Base-by-base conservation (phyloP, 2,329 filamentous ascomycete species). In the Neocucurbitaria cava region DNA sequence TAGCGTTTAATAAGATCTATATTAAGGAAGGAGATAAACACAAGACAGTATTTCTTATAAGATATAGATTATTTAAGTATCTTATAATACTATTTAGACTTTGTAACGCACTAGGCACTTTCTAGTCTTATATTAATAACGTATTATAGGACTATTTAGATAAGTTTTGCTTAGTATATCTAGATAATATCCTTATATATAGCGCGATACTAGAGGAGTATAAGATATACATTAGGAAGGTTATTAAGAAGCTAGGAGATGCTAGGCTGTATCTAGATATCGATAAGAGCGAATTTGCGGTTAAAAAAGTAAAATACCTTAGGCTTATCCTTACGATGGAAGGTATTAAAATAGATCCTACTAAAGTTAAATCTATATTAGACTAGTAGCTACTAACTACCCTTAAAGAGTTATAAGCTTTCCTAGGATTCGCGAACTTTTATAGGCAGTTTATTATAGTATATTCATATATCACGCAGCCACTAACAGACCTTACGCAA, bases 371-470 rank as follows among this genome's bases (percentile, higher is more conserved):
- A 15, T 15, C 23, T 23, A 15, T 55, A 26, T 40, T 49, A 11
- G 31, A 49, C n/a, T 58, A 46, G 44, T 5, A 24, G 23, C 18
- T 1, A 30, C 47, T 21, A 13, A 47, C 8, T 26, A 54, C 11
- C 3, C n/a, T 55, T 10, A 53, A 49, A 36, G 33, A 46, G 13
- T 23, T 55, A 18, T 43, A 59, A 38, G 49, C 15, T 13, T 55
- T 59, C 18, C 13, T 52, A 31, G 33, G 45, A 52, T 56, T 59
- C 45, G 33, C 42, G 35, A 59, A 56, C 41, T 55, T 55, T 28
- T 49, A 58, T 17, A 18, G 18, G 31, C 30, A 52, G 9, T 46
- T 52, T 36, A 46, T 52, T 35, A 46, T 1, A 64, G n/a, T n/a
- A n/a, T n/a, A n/a, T n/a, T n/a, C n/a, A n/a, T n/a, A n/a, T n/a